Percentiles rank a stretch among this genome's conserved stretches.
Conservation (phyloP, 345 rosid genomes). For the Sonneratia caseolaris region DNA sequence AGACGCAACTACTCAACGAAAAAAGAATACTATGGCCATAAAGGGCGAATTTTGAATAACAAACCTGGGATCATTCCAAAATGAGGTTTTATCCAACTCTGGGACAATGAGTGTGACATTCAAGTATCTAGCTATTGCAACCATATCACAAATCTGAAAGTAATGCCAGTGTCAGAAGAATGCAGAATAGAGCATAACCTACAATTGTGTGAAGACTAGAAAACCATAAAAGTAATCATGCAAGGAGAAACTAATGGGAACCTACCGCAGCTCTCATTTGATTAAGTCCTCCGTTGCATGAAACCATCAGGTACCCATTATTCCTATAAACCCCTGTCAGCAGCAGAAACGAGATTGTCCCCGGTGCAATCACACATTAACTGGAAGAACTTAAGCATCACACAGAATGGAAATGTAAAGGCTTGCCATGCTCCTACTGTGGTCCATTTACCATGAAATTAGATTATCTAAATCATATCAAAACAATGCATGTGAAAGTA, state of each 20-base stretch:
- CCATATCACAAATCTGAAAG: constrained; percentile 30
- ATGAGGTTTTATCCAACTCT: constrained; percentile 23
- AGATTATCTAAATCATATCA: background rate
- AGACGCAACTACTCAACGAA: too few species aligned
- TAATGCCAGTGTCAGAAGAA: constrained; percentile 3
- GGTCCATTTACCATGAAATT: background rate
- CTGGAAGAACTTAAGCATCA: background rate
- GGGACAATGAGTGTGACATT: constrained; percentile 29
- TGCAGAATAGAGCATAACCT: background rate
- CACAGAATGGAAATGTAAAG: background rate
- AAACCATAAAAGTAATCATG: background rate
- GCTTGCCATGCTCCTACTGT: background rate
- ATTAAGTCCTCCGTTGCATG: constrained; percentile 28
- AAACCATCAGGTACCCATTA: constrained; percentile 21
- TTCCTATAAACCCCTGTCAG: constrained; percentile 21
- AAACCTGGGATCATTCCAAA: constrained; percentile 28
- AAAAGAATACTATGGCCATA: background rate
- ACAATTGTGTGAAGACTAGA: background rate
- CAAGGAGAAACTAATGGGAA: background rate
- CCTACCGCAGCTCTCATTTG: constrained; percentile 25
- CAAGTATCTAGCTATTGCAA: constrained; percentile 24
- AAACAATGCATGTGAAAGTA: background rate
- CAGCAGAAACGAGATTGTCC: background rate
- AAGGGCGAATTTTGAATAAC: constrained; percentile 2
- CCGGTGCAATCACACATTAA: background rate